A percentile compares a stretch with the other conserved stretches of the same genome.
phyloP scores from a whole-genome alignment of 495 filamentous ascomycete genomes.

The Lichenothelia convexa region DNA sequence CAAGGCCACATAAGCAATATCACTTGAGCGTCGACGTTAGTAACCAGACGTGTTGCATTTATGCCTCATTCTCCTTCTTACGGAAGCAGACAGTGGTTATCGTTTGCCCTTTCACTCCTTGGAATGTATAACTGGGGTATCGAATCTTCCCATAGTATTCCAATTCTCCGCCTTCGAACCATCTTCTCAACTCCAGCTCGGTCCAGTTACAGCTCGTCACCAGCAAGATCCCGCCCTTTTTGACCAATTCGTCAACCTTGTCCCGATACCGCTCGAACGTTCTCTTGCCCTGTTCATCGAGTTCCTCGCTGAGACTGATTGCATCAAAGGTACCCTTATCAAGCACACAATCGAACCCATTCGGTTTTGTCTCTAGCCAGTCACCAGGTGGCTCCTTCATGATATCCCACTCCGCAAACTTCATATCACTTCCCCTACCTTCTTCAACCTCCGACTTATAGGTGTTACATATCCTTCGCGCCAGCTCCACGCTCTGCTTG shows the following conservation, averaged over 20 bases:
- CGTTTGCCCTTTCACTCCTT: conserved; percentile 66
- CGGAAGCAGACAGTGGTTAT: conserved; percentile 69
- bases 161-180: conserved; percentile 42
- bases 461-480: conserved; percentile 20
- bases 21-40: too few species aligned
- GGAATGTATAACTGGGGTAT: conserved; percentile 75
- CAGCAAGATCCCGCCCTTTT: conserved; percentile 50
- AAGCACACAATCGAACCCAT: conserved; percentile 66
- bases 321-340: conserved; percentile 99
- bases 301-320: conserved; percentile 51
- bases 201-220: conserved; percentile 98
- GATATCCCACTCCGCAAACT: conserved; percentile 65
- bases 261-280: conserved; percentile 57
- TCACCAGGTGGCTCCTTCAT: conserved; percentile 27
- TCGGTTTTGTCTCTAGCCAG: conserved; percentile 11
- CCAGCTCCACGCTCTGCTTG: conserved; percentile 48
- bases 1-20: too few species aligned
- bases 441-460: conserved; percentile 12
- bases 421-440: conserved; percentile 19
- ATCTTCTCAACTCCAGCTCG: conserved; percentile 58
- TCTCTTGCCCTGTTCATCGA: conserved; percentile 30
- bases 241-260: conserved; percentile 45
- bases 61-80: conserved; percentile 17
- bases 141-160: conserved; percentile 44
- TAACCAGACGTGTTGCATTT: too few species aligned